Evolutionary conservation across 345 rosid species (phyloP).

Genomic region (Aquilaria malaccensis): DNA sequence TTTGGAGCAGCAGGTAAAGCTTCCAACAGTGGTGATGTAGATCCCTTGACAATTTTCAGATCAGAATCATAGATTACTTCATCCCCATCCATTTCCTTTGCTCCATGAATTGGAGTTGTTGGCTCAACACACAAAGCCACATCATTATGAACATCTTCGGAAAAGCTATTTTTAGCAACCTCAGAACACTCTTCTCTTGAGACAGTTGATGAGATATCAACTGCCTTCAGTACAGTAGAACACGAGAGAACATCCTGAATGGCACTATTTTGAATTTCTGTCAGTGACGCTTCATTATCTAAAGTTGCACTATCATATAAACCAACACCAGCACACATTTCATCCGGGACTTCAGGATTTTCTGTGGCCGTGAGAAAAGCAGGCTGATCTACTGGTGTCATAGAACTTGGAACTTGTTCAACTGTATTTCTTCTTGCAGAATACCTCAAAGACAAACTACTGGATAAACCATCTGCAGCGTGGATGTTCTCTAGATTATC

Average conservation of each 20-base stretch:
- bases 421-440: constrained; percentile 16
- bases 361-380: constrained; percentile 2
- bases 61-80: constrained; percentile 9
- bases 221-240: constrained; percentile 17
- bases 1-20: constrained; percentile 21
- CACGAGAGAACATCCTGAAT: constrained; percentile 20
- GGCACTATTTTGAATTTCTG: constrained; percentile 3
- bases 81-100: constrained; percentile 5
- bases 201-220: constrained; percentile 18
- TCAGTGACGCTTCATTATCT: constrained; percentile 10
- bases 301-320: constrained; percentile 11
- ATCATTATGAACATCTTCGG: constrained; percentile 15
- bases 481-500: constrained; percentile 12
- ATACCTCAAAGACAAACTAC: constrained; percentile 16
- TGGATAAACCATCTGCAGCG: constrained; percentile 18
- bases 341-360: constrained; percentile 18
- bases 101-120: constrained; percentile 4
- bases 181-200: constrained; percentile 14
- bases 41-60: constrained; percentile 8
- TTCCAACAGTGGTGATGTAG: constrained; percentile 14
- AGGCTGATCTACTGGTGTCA: constrained; percentile 5
- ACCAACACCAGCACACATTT: constrained; percentile 10
- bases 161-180: constrained; percentile 12
- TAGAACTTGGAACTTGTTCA: constrained; percentile 8
- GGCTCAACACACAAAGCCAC: constrained; percentile 6